Conservation (phyloP, 164 flowering plant species). For the Vitis labrusca region DNA sequence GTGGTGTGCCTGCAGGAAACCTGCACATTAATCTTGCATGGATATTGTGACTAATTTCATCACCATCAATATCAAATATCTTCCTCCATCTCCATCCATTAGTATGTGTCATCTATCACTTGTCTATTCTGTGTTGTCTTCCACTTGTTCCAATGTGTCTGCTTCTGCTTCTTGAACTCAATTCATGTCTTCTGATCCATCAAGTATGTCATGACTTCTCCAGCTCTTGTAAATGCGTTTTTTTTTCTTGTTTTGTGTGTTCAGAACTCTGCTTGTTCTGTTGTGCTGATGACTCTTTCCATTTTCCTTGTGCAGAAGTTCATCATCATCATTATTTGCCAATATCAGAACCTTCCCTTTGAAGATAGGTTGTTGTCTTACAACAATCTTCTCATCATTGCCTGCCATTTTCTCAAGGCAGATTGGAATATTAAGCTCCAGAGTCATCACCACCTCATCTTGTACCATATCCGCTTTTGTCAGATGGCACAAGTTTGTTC, state of each 20-base stretch:
- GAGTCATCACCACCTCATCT: not conserved
- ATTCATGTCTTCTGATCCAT: not conserved
- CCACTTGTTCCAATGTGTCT: not conserved
- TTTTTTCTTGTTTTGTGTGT: not conserved
- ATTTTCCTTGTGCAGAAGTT: constrained; percentile 5
- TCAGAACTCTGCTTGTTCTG: not conserved
- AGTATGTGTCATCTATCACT: not conserved
- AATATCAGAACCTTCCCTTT: not conserved
- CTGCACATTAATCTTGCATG: too few species aligned
- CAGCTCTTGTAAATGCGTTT: not conserved
- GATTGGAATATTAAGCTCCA: not conserved
- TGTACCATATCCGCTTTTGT: not conserved
- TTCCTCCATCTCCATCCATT: not conserved
- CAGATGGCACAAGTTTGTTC: too few species aligned
- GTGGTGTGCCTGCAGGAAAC: too few species aligned
- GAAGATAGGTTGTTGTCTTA: not conserved
- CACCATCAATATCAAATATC: not conserved
- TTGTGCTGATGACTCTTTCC: constrained; percentile 2
- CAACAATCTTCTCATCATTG: not conserved
- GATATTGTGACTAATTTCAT: too few species aligned
- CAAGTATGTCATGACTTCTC: not conserved
- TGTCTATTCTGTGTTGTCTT: not conserved
- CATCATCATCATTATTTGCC: not conserved
- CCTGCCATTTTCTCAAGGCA: constrained; percentile 6
- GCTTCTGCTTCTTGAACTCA: not conserved